phyloP scores from a whole-genome alignment of 768 basidiomycete genomes.

The Lenzites betulinus region DNA sequence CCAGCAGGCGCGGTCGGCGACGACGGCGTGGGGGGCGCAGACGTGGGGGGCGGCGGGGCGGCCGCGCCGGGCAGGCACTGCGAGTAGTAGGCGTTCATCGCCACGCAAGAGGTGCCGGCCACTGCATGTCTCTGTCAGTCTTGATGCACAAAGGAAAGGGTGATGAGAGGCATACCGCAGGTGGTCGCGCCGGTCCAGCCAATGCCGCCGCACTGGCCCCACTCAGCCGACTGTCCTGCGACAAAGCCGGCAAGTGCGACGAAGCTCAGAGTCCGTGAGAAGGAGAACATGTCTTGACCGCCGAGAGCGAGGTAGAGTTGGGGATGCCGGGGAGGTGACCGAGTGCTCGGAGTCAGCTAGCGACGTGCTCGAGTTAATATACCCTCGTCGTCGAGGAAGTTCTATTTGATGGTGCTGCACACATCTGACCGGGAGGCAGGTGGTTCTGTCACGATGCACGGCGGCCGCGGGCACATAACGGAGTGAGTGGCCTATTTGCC shows the following conservation, averaged over 20 bases:
- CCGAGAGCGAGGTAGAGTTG: not conserved
- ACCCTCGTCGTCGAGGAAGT: not conserved
- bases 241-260: slow-evolving; percentile 29
- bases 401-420: not conserved
- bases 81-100: slow-evolving; percentile 43
- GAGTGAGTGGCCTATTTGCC: not conserved
- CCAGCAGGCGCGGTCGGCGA: not conserved
- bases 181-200: slow-evolving; percentile 20
- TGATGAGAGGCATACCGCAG: slow-evolving; percentile 5
- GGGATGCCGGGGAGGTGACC: not conserved
- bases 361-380: not conserved
- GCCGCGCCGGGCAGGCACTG: slow-evolving; percentile 42
- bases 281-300: slow-evolving; percentile 3
- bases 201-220: slow-evolving; percentile 22
- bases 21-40: not conserved
- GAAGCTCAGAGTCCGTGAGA: slow-evolving; percentile 19
- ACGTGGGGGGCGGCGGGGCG: not conserved
- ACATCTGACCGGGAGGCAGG: slow-evolving; percentile 4
- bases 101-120: slow-evolving; percentile 40
- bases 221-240: slow-evolving; percentile 24
- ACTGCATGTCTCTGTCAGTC: slow-evolving; percentile 9
- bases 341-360: not conserved
- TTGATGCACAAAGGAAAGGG: not conserved
- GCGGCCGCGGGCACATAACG: slow-evolving; percentile 1
- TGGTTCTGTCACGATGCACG: not conserved